Base-by-base conservation (phyloP, 345 rosid species). In the Salix caprea region DNA sequence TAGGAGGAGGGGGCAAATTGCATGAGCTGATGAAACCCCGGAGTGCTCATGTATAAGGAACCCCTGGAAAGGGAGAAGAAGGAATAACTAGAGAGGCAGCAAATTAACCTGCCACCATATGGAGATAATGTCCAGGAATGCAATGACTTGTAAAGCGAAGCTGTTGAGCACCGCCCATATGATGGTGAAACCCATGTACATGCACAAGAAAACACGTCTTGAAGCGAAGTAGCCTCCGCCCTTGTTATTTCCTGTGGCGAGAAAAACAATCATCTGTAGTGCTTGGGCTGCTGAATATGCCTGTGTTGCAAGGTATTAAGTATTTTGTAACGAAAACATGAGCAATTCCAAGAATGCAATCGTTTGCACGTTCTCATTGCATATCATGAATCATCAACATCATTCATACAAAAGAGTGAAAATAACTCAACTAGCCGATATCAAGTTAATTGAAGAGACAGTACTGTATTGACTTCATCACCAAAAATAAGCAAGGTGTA, bases 131-230 rank as follows among this genome's bases (percentile, higher is more conserved):
- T 80, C 91, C 74, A 88, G 84, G 79, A 86, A 83, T 66, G 93
- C 93, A 74, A 90, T 83, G 42, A 90, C 90, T 80, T 87, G 84
- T 15, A 90, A 77, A 1, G 91, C 89, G 40, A 88, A 88, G 10
- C 89, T 85, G 83, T 90, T 90, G 76, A 90, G 91, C 0, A 90
- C 30, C 23, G 91, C 93, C 91, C 93, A 90, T 44, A 87, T 90
- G 24, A 90, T 3, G 18, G 85, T 80, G 56, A 85, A 88, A 18
- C 86, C 86, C 4, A 86, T 84, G 54, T 90, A 90, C 88, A 90
- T 90, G 66, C 89, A 85, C 50, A 90, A 75, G 77, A 90, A 88
- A 32, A 88, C 65, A 86, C 88, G 76, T 24, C 86, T 90, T 4
- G 91, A 88, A 39, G 93, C 89, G 69, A 84, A 81, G 77, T 90